Evolutionary conservation across 352 stramenopile genomes (phyloP).

Genomic region (Globisporangium yorkense): DNA sequence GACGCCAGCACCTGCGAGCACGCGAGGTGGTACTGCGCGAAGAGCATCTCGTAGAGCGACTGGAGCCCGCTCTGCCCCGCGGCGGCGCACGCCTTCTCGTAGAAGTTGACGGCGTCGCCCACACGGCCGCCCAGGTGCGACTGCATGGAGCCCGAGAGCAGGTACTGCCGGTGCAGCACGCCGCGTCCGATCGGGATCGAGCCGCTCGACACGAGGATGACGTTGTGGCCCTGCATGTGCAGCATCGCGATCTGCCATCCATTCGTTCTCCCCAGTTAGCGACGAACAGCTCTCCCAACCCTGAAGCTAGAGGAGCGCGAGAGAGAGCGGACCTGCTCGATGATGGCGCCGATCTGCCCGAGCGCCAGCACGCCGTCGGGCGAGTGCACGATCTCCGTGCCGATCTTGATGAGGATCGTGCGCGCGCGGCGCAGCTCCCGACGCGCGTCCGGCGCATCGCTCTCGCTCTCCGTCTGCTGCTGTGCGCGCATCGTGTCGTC

Average conservation of each 20-base stretch:
- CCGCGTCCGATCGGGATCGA: conserved; percentile 76
- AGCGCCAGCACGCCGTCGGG: conserved; percentile 68
- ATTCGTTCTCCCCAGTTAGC: no score
- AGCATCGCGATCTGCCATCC: conserved; percentile 51
- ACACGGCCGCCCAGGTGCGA: conserved; percentile 65
- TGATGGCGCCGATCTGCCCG: conserved; percentile 81
- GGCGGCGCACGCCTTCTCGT: conserved; percentile 63
- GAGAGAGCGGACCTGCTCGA: conserved; percentile 41
- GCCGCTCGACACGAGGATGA: conserved; percentile 81
- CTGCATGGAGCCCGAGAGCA: conserved; percentile 82
- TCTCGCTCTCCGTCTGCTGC: conserved; percentile 2
- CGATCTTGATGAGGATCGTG: conserved; percentile 83
- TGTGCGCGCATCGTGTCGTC: background rate
- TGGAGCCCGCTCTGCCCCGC: conserved; percentile 76
- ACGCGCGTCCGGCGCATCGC: conserved; percentile 12
- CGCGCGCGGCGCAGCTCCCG: conserved; percentile 48
- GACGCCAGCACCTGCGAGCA: conserved; percentile 80
- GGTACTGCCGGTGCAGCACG: conserved; percentile 74
- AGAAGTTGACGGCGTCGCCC: conserved; percentile 49
- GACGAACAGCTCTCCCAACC: no score
- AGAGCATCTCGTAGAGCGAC: conserved; percentile 84
- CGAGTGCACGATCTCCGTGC: conserved; percentile 83
- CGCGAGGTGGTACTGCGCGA: conserved; percentile 77
- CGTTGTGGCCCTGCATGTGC: conserved; percentile 77
- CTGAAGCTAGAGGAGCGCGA: background rate